A percentile compares a stretch with the other conserved stretches of the same genome.
phyloP scores from a whole-genome alignment of 495 filamentous ascomycete species.

The Penicillium cinerascens region DNA sequence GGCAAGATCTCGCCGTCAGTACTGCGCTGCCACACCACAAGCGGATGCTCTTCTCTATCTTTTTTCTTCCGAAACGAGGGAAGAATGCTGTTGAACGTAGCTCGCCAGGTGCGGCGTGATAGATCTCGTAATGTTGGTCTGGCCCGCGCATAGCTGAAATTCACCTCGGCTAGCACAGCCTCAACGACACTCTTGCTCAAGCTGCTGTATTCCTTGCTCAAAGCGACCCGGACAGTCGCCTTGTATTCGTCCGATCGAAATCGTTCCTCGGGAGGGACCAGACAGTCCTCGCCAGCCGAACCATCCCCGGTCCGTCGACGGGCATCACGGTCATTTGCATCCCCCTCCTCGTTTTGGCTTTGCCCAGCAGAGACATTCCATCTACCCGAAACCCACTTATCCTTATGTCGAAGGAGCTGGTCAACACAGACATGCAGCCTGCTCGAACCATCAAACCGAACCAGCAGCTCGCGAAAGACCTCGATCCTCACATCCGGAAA shows the following conservation, averaged over 20 bases:
- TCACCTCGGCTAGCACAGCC: constrained; percentile 85
- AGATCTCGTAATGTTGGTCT: constrained; percentile 71
- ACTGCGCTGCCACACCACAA: constrained; percentile 61
- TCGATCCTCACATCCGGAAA: constrained; percentile 88
- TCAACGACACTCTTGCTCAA: constrained; percentile 77
- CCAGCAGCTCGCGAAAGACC: constrained; percentile 88
- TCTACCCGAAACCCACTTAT: constrained; percentile 69
- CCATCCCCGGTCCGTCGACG: not conserved
- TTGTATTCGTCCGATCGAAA: constrained; percentile 76
- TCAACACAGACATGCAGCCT: constrained; percentile 82
- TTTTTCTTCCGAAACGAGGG: constrained; percentile 63
- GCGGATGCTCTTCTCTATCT: constrained; percentile 56
- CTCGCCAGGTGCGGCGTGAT: constrained; percentile 80
- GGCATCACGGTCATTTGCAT: constrained; percentile 9
- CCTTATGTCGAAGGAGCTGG: constrained; percentile 72
- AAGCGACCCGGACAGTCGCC: constrained; percentile 56
- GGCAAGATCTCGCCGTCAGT: constrained; percentile 49
- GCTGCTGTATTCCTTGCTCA: constrained; percentile 77
- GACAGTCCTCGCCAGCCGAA: constrained; percentile 13
- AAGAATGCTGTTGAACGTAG: constrained; percentile 70
- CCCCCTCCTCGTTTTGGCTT: constrained; percentile 11
- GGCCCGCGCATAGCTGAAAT: constrained; percentile 80
- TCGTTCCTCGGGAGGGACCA: constrained; percentile 62
- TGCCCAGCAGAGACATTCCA: constrained; percentile 52
- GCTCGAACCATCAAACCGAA: constrained; percentile 76